These are phyloP conservation scores for Aspergillus diversus DNA, from an alignment of 495 filamentous ascomycete species.

Conservation along the genomic window DNA sequence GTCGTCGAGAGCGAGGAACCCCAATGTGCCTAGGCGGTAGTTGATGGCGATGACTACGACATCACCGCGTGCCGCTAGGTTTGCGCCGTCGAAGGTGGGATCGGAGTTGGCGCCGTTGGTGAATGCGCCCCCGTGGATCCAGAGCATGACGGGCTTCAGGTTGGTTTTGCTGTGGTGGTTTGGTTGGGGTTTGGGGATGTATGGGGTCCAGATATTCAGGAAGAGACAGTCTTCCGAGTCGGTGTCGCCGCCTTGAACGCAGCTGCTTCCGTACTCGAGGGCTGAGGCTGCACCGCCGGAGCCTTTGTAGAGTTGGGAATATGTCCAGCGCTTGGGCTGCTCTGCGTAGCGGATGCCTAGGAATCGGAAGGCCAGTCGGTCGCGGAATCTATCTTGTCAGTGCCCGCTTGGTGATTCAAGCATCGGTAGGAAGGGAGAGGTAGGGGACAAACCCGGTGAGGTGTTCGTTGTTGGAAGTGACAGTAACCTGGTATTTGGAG, in stretches of 20 bases:
- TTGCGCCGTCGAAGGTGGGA: conserved; percentile 44
- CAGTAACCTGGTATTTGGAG: background rate
- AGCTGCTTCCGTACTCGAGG: conserved; percentile 27
- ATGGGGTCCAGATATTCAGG: conserved; percentile 53
- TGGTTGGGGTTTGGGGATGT: conserved; percentile 37
- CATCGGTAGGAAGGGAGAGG: too few species aligned
- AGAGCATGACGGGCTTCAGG: conserved; percentile 49
- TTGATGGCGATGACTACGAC: conserved; percentile 52
- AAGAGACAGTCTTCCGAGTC: conserved; percentile 42
- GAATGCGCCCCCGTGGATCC: conserved; percentile 54
- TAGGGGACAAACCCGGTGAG: background rate
- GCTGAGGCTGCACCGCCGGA: conserved; percentile 18
- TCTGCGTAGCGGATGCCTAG: conserved; percentile 31
- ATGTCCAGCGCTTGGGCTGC: conserved; percentile 26
- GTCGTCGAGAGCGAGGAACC: conserved; percentile 31
- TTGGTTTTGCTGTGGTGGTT: conserved; percentile 11
- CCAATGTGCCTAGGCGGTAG: conserved; percentile 44
- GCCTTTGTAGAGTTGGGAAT: conserved; percentile 27
- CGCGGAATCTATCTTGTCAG: too few species aligned
- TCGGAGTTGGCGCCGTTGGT: conserved; percentile 42
- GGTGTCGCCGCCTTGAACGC: conserved; percentile 21
- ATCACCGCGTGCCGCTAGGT: conserved; percentile 46
- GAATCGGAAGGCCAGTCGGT: conserved; percentile 31
- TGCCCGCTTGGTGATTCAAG: too few species aligned
- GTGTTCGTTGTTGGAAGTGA: background rate